Base-by-base conservation (phyloP, 2,329 filamentous ascomycete species). In the Aureobasidium uvarum region DNA sequence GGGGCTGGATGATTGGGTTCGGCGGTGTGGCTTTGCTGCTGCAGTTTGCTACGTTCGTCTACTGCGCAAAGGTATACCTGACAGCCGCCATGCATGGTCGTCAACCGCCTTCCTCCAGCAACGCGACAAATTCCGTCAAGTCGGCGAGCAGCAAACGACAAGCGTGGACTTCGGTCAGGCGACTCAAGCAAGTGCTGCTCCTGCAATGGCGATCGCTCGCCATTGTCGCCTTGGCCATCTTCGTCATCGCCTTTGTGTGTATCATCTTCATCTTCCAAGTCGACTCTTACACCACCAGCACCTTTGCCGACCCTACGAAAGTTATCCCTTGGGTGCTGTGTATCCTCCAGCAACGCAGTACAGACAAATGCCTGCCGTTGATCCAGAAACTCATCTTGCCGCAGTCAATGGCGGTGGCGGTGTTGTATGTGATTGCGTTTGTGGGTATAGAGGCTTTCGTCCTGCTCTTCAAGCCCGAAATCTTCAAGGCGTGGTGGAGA, bases 121-220 rank as follows among this genome's bases (percentile, higher is more conserved):
- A 70, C 6, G 66, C 69, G 8, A 41, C 68, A 11, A 60, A 51
- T 11, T 70, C 70, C 4, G 65, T 74, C 16, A 66, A 66, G 7
- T 62, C 66, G 13, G 68, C 69, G 2, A 67, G 67, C 2, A 66
- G 69, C 1, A 66, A 68, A 10, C 66, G 69, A 7, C 68, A 63
- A 33, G 70, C 71, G 1, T 91, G 92, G 73, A 86, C 89, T 66
- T 85, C 91, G 70, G 84, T 95, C 23, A 85, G 85, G 60, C 85
- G 89, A 65, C 89, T 96, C 36, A 86, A 86, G 67, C 87, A 91
- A 70, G 91, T 97, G 20, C 83, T 96, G 51, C 81, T 88, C 67
- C 83, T 95, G 6, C 91, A 96, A 75, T 96, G 91, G 92, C 85
- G 91, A 70, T 90, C 90, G 31, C 90, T 94, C 65, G 85, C 86